A percentile compares a stretch with the other conserved stretches of the same genome.
phyloP scores from a whole-genome alignment of 1,139 yeast species.

The Suhomyces anneliseae region DNA sequence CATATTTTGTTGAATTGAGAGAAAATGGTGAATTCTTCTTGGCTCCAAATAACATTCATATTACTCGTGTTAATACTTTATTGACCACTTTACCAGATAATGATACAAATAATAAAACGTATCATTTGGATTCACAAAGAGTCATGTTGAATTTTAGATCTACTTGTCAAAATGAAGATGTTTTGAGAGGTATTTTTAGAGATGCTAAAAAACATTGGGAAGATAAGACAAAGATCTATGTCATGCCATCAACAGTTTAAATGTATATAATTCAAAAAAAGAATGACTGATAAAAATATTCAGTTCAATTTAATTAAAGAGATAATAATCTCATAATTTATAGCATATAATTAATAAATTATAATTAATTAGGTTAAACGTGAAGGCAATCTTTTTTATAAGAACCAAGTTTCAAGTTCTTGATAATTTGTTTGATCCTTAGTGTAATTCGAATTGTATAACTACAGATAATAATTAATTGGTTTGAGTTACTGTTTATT shows the following conservation, averaged over 20 bases:
- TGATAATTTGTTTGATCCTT: too few species aligned
- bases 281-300: too few species aligned
- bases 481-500: background rate
- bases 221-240: constrained; percentile 23
- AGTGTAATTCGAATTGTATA: too few species aligned
- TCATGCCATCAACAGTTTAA: constrained; percentile 7
- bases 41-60: constrained; percentile 78
- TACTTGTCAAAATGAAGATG: constrained; percentile 54
- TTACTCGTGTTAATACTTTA: constrained; percentile 56
- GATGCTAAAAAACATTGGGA: constrained; percentile 57
- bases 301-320: too few species aligned
- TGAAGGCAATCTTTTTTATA: too few species aligned
- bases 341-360: background rate
- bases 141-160: constrained; percentile 69
- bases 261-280: too few species aligned
- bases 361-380: too few species aligned
- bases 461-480: background rate
- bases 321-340: too few species aligned
- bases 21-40: constrained; percentile 78
- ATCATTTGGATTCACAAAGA: constrained; percentile 61
- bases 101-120: constrained; percentile 29
- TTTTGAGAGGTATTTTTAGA: constrained; percentile 52
- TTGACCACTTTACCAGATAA: constrained; percentile 26
- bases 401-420: too few species aligned
- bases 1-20: constrained; percentile 83